These are phyloP conservation scores for Linum lewisii DNA, from an alignment of 345 rosid species.

Conservation along the genomic window DNA sequence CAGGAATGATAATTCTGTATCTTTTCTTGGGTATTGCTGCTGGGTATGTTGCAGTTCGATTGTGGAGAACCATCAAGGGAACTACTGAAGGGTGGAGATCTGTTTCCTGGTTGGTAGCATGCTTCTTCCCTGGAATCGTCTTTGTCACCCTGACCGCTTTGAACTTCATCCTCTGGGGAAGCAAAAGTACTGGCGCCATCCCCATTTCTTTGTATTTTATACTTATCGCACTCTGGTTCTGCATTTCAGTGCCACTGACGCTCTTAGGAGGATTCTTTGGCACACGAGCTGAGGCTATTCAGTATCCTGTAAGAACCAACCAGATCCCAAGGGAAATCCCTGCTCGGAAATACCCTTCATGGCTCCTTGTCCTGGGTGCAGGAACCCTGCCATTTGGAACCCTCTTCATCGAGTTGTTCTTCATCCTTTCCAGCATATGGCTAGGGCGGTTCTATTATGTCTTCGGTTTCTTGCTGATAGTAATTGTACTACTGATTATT, in stretches of 20 bases:
- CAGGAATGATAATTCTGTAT: background rate
- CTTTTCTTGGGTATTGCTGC: slow-evolving; percentile 2
- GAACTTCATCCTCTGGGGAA: slow-evolving; percentile 5
- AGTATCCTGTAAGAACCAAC: slow-evolving; percentile 4
- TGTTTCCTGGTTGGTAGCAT: background rate
- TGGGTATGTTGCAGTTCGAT: slow-evolving; percentile 1
- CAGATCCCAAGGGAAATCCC: slow-evolving; percentile 9
- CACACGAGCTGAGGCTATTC: slow-evolving; percentile 1
- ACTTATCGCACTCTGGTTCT: background rate
- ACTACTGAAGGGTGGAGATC: slow-evolving; percentile 1
- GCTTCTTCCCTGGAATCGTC: slow-evolving; percentile 5
- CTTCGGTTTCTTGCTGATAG: slow-evolving; percentile 9
- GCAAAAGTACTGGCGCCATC: slow-evolving; percentile 3
- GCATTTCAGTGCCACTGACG: background rate
- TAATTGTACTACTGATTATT: background rate
- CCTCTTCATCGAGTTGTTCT: slow-evolving; percentile 10
- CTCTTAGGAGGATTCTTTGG: slow-evolving; percentile 3
- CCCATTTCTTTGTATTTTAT: background rate
- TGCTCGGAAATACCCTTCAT: slow-evolving; percentile 2
- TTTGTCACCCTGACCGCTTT: background rate
- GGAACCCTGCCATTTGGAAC: slow-evolving; percentile 6
- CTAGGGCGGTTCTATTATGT: background rate
- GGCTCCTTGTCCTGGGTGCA: slow-evolving; percentile 4
- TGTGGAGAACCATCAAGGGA: slow-evolving; percentile 1
- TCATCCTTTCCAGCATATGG: slow-evolving; percentile 10